phyloP scores from a whole-genome alignment of 805 yeast genomes.

The Starmera caribaea region DNA sequence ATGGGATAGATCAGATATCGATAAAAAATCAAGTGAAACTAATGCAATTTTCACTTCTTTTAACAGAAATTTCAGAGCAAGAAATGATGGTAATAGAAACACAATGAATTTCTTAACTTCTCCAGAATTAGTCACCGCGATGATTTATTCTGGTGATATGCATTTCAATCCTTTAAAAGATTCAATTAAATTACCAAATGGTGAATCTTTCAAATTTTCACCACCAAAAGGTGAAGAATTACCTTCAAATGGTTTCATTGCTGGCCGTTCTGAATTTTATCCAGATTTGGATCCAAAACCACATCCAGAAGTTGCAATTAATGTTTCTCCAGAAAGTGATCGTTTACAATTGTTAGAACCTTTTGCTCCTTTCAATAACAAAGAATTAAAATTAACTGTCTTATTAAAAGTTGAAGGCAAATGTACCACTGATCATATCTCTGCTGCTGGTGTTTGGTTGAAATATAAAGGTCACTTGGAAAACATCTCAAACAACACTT shows the following conservation, averaged over 20 bases:
- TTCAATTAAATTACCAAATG: constrained; percentile 60
- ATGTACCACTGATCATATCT: constrained; percentile 97
- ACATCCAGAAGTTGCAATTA: constrained; percentile 45
- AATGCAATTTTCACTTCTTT: constrained; percentile 94
- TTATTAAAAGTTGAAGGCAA: constrained; percentile 92
- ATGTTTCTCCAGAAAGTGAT: constrained; percentile 81
- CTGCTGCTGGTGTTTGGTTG: constrained; percentile 98
- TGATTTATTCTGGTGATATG: constrained; percentile 90
- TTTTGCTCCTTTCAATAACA: constrained; percentile 76
- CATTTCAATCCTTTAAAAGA: constrained; percentile 89
- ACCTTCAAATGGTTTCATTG: constrained; percentile 68
- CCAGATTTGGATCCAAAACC: constrained; percentile 65
- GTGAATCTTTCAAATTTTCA: constrained; percentile 64
- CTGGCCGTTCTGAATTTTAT: constrained; percentile 67
- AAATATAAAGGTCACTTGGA: constrained; percentile 97
- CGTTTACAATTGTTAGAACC: constrained; percentile 89
- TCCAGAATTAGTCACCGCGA: constrained; percentile 95
- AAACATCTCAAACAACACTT: constrained; percentile 88
- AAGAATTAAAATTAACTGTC: constrained; percentile 70
- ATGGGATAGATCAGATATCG: constrained; percentile 89
- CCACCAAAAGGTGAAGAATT: constrained; percentile 82
- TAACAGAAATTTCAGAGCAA: constrained; percentile 95
- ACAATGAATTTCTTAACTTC: constrained; percentile 98
- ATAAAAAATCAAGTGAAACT: constrained; percentile 50
- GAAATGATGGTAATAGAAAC: constrained; percentile 97